These are phyloP conservation scores for Daldinia grandis DNA, from an alignment of 495 filamentous ascomycete species.

Conservation along the genomic window DNA sequence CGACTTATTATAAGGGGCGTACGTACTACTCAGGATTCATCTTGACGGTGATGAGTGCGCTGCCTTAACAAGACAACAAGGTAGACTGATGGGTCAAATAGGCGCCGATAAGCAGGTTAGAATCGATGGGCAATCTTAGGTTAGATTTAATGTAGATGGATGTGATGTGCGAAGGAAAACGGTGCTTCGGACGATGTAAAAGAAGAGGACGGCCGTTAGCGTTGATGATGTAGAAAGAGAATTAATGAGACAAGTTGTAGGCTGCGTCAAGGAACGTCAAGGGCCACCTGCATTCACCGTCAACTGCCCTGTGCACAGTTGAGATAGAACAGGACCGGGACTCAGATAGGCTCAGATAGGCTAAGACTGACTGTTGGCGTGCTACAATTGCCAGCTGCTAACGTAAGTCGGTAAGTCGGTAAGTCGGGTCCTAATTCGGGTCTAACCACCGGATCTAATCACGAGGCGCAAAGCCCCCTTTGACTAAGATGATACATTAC, in stretches of 20 bases:
- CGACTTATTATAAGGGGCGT: conserved; percentile 29
- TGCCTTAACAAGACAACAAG: conserved; percentile 32
- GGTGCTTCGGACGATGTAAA: conserved; percentile 26
- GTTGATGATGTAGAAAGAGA: conserved; percentile 48
- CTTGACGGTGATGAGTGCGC: conserved; percentile 52
- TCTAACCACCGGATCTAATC: conserved; percentile 42
- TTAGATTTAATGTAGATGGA: conserved; percentile 23
- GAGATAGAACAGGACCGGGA: neutral
- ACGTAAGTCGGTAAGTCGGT: conserved; percentile 23
- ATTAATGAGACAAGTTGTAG: conserved; percentile 49
- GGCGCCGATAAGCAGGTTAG: conserved; percentile 20
- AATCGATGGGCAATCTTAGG: conserved; percentile 10
- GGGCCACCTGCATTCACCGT: conserved; percentile 35
- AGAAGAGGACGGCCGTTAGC: conserved; percentile 10
- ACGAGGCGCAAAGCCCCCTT: conserved; percentile 33
- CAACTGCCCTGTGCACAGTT: conserved; percentile 30
- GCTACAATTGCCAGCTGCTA: conserved; percentile 37
- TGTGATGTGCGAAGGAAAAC: conserved; percentile 11
- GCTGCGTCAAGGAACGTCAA: conserved; percentile 42
- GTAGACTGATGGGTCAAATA: conserved; percentile 19
- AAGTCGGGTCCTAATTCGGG: conserved; percentile 1
- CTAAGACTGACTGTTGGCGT: neutral
- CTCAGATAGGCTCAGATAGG: neutral
- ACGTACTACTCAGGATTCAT: conserved; percentile 98
- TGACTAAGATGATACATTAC: conserved; percentile 10